Evolutionary conservation across 352 stramenopile species (phyloP).

Genomic region (Thalassiosira hispida): DNA sequence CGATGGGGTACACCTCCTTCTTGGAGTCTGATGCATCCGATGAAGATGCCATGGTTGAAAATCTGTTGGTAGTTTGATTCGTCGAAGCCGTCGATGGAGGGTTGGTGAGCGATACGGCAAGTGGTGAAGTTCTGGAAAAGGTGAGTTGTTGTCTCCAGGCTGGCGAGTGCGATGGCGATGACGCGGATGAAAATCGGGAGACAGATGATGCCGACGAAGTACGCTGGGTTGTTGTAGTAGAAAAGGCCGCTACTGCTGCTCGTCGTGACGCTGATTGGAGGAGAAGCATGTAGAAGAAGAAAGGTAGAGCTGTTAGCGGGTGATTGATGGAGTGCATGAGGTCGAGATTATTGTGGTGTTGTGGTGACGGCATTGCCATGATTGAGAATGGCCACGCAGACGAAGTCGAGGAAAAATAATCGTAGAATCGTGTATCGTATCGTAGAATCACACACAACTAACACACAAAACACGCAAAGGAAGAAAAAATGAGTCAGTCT

Average conservation of each 20-base stretch:
- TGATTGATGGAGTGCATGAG: too few species aligned
- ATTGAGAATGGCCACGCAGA: too few species aligned
- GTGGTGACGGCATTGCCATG: too few species aligned
- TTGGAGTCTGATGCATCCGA: neutral
- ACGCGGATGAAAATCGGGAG: neutral
- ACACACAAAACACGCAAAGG: too few species aligned
- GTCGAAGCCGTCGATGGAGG: slow-evolving; percentile 4
- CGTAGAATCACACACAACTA: too few species aligned
- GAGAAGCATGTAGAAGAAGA: slow-evolving; percentile 37
- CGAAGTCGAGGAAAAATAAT: too few species aligned
- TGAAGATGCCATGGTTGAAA: slow-evolving; percentile 38
- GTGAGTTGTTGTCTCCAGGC: neutral
- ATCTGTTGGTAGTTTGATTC: slow-evolving; percentile 32
- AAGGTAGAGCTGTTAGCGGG: neutral
- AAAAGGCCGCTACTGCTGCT: slow-evolving; percentile 8
- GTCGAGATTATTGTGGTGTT: too few species aligned
- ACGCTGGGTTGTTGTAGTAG: slow-evolving; percentile 5
- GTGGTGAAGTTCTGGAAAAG: neutral
- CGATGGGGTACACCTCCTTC: slow-evolving; percentile 12
- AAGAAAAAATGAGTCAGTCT: too few species aligned
- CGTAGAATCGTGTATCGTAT: too few species aligned
- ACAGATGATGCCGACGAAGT: slow-evolving; percentile 8
- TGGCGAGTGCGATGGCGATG: neutral
- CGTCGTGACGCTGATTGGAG: slow-evolving; percentile 28
- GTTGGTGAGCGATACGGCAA: slow-evolving; percentile 7